phyloP scores from a whole-genome alignment of 2,329 filamentous ascomycete genomes.

The Fonsecaea monophora region DNA sequence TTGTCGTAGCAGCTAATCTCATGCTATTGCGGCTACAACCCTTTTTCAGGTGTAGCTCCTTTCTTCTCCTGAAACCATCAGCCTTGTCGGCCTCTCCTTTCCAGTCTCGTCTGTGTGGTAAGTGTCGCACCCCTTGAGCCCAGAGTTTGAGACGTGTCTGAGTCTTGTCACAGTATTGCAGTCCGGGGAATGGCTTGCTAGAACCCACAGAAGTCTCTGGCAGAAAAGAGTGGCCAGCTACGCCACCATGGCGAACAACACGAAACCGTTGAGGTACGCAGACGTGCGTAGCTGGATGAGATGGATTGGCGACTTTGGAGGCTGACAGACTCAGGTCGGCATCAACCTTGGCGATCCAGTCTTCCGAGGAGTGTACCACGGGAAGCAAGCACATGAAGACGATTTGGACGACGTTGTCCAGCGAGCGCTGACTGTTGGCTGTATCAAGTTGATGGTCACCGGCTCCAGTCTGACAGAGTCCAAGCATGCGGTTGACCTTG shows the following conservation, averaged over 20 bases:
- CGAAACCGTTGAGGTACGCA: slow-evolving; percentile 51
- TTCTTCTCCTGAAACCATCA: slow-evolving; percentile 10
- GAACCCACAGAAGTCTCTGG: not conserved
- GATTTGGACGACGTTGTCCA: slow-evolving; percentile 69
- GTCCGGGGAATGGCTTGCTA: slow-evolving; percentile 21
- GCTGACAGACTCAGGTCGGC: slow-evolving; percentile 65
- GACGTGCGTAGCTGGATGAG: slow-evolving; percentile 49
- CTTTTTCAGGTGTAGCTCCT: slow-evolving; percentile 7
- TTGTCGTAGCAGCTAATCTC: slow-evolving; percentile 11
- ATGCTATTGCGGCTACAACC: slow-evolving; percentile 25
- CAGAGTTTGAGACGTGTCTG: slow-evolving; percentile 5
- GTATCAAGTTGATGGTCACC: slow-evolving; percentile 88
- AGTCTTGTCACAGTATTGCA: not conserved
- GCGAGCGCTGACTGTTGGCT: slow-evolving; percentile 78
- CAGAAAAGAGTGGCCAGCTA: slow-evolving; percentile 3
- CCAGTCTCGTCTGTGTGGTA: not conserved
- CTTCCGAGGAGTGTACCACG: slow-evolving; percentile 83
- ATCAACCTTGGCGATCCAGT: slow-evolving; percentile 96
- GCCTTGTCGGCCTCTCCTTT: slow-evolving; percentile 4
- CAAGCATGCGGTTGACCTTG: slow-evolving; percentile 73
- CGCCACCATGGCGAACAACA: slow-evolving; percentile 46
- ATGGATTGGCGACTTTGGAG: not conserved
- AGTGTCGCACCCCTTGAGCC: not conserved
- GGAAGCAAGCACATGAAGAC: slow-evolving; percentile 65
- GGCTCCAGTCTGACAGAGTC: slow-evolving; percentile 86